Evolutionary conservation across 345 rosid species (phyloP), one percentile per base, ranked within the genome.

Genomic region (Syzygium aromaticum): DNA sequence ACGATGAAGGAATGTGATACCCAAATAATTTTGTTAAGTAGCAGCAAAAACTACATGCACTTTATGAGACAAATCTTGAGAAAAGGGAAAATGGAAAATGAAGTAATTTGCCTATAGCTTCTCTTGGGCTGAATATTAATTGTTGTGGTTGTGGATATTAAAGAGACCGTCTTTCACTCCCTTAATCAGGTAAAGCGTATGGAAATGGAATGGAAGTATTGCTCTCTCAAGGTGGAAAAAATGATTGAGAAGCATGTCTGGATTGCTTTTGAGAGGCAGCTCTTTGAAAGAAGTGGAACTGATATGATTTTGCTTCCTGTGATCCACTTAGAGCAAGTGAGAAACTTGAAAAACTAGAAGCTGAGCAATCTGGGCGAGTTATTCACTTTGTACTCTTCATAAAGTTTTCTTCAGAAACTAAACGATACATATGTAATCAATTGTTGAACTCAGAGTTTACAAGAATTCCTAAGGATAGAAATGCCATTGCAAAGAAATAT

Each of bases 1-100:
- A 96, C 94, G 95, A 91, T 95, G 98, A 96, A 95, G 92, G 98
- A 98, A 87, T 92, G 98, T 67, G 99, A 96, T 90, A 89, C 98
- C 49, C 93, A 95, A 90, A 98, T 98, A 84, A 93, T 95, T 90
- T 94, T 87, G 90, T 91, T 59, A 92, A 91, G 92, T 92, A 91
- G 87, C 96, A 98, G 90, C 93, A 96, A 87, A 94, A 93, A 64
- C 94, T 91, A 89, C 94, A 93, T 83, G 92, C 91, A 87, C 94
- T 95, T 87, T 88, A 91, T 90, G 98, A 96, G 87, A 89, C 88
- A 87, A 96, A 94, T 88, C 96, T 98, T 86, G 98, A 93, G 92
- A 94, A 93, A 91, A 98, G 94, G 94, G 96, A 91, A 93, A 86
- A 94, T 40, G 91, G 99, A 96, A 90, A 98, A 98, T 94, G 99